Percentiles rank a stretch among this genome's conserved stretches.
Evolutionary conservation across 495 filamentous ascomycete genomes (phyloP).

Genomic region (Neurospora sp.): DNA sequence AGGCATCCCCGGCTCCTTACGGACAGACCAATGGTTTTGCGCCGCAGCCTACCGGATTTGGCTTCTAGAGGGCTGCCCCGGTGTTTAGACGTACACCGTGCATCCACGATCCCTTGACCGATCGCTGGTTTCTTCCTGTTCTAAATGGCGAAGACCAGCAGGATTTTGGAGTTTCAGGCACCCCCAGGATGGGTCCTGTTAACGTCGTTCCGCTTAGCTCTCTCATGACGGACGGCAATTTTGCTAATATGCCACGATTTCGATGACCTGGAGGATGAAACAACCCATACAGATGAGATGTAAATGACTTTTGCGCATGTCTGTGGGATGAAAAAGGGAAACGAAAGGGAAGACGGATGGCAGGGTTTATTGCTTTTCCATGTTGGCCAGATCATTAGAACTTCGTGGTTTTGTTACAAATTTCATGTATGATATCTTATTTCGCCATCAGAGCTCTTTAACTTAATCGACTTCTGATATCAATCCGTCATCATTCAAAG

Average conservation of each 20-base stretch:
- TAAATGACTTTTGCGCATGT: background rate
- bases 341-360: background rate
- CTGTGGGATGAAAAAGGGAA: background rate
- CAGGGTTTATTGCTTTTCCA: background rate
- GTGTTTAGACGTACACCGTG: slow-evolving; percentile 10
- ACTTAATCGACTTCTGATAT: background rate
- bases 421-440: background rate
- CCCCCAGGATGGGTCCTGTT: background rate
- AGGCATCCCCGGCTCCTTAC: slow-evolving; percentile 51
- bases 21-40: slow-evolving; percentile 70
- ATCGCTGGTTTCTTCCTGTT: slow-evolving; percentile 14
- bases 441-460: background rate
- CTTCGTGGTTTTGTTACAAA: background rate
- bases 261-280: background rate
- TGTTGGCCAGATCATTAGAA: background rate
- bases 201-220: background rate
- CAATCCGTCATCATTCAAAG: background rate
- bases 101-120: slow-evolving; percentile 11
- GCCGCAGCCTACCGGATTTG: slow-evolving; percentile 67
- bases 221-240: background rate
- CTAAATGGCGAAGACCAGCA: background rate
- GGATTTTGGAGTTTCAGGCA: background rate
- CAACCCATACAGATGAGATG: background rate
- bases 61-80: slow-evolving; percentile 29
- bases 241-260: background rate